Evolutionary conservation across 2,329 filamentous ascomycete genomes (phyloP), one percentile per base, ranked within the genome.

Genomic region (Tolypocladium endophyticum): DNA sequence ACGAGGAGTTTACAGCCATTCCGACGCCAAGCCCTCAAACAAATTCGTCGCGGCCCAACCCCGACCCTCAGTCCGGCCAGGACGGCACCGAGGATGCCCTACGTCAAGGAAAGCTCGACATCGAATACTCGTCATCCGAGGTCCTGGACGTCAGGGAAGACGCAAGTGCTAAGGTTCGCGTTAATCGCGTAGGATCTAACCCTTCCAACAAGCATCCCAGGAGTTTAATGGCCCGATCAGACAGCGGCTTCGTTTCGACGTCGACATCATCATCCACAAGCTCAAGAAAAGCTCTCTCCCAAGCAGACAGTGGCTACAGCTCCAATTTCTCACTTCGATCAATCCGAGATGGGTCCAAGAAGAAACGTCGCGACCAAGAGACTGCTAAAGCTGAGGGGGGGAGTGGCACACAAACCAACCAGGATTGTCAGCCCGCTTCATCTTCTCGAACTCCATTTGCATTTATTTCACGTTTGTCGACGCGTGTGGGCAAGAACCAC

Each of bases 221-320:
- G 43, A 66, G 64, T 45, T 63, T 60, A 9, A 54, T 73, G 39
- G 62, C 60, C 14, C 69, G 70, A 55, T 67, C 70, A 23, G 81
- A 83, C 60, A 84, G 81, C 61, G 81, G 79, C 2, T 75, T 81
- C 53, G 70, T 76, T 35, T 76, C 78, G 1, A 79, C 75, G 58
- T 76, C 77, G 7, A 80, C 75, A 58, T 76, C 77, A 5, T 73
- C 73, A 1, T 76, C 76, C 4, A 74, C 77, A 56, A 70, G 64
- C 18, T 74, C 76, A 1, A 72, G 72, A 20, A 79, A 76, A 59
- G 70, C 78, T 6, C 70, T 83, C n/a, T 77, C 79, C 38, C 84
- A 84, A 62, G 78, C 81, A 45, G 83, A 86, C 65, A 86, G 82
- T 33, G 83, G 83, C 20, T 87, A 86, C 65, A 82, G 82, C 65